A percentile compares a stretch with the other conserved stretches of the same genome.
phyloP scores from a whole-genome alignment of 495 filamentous ascomycete species.

The Podospora sp. region DNA sequence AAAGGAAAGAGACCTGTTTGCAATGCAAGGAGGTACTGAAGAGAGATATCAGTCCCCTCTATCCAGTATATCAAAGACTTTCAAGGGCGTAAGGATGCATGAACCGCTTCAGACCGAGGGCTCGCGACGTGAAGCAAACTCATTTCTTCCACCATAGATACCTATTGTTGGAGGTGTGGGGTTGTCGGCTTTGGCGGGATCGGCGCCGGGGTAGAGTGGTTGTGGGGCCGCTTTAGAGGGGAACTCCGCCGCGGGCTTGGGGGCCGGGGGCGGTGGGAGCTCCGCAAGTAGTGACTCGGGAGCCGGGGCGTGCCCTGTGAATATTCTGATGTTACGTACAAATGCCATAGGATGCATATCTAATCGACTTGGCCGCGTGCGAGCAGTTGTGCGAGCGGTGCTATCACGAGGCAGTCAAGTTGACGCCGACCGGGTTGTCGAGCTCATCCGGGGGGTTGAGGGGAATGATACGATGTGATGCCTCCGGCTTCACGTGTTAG shows the following conservation, averaged over 20 bases:
- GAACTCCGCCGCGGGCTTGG: slow-evolving; percentile 17
- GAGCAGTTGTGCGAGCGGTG: slow-evolving; percentile 25
- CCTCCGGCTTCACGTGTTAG: slow-evolving; percentile 18
- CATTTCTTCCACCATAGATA: too few relatives aligned
- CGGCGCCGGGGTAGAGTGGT: slow-evolving; percentile 4
- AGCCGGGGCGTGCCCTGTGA: slow-evolving; percentile 15
- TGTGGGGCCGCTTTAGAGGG: slow-evolving; percentile 8
- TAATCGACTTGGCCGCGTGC: slow-evolving; percentile 20
- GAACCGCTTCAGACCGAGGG: too few relatives aligned
- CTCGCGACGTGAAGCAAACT: too few relatives aligned
- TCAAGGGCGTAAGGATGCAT: too few relatives aligned
- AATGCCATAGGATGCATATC: slow-evolving; percentile 22
- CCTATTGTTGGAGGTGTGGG: too few relatives aligned
- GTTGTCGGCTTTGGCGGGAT: slow-evolving; percentile 5
- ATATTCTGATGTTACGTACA: not conserved
- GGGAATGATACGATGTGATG: not conserved
- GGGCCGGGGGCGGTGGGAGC: not conserved
- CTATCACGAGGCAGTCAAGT: slow-evolving; percentile 10
- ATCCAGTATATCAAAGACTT: too few relatives aligned
- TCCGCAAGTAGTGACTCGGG: not conserved
- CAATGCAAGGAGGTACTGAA: too few relatives aligned
- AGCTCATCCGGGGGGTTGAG: slow-evolving; percentile 13
- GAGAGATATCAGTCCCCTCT: too few relatives aligned
- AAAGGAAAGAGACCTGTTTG: too few relatives aligned
- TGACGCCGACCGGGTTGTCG: slow-evolving; percentile 1